Percentiles rank a stretch among this genome's conserved stretches.
Conservation (phyloP, 2,329 filamentous ascomycete species). For the Alternaria sp. region DNA sequence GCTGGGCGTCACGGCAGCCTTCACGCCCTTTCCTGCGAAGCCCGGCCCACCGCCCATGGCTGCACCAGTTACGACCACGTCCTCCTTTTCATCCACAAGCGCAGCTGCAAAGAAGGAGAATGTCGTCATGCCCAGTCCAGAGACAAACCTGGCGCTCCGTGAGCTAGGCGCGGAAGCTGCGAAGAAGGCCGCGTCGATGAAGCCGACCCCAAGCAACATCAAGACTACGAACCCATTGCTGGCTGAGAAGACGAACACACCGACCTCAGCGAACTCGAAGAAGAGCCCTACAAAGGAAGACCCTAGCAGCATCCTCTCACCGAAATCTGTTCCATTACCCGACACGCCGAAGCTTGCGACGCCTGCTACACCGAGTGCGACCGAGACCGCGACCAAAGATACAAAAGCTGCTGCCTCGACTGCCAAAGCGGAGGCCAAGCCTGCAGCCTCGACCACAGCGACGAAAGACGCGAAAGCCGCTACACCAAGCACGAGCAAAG, state of each 20-base stretch:
- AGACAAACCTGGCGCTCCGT: conserved; percentile 46
- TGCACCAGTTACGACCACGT: background rate
- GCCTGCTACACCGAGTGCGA: background rate
- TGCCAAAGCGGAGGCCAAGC: conserved; percentile 1
- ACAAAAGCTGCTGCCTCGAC: background rate
- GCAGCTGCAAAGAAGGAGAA: conserved; percentile 33
- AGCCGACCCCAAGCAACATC: conserved; percentile 38
- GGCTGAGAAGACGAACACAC: conserved; percentile 41
- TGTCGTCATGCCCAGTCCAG: conserved; percentile 23
- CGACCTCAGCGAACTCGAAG: conserved; percentile 30
- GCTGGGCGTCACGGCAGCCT: conserved; percentile 58
- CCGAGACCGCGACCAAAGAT: background rate
- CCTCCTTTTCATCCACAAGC: conserved; percentile 16
- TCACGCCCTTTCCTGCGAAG: conserved; percentile 43
- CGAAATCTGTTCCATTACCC: conserved; percentile 33
- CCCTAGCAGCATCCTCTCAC: conserved; percentile 27
- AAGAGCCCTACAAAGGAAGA: conserved; percentile 31
- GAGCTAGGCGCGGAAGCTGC: conserved; percentile 47
- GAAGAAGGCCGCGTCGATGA: conserved; percentile 45
- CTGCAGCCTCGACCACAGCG: background rate
- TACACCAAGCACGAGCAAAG: background rate
- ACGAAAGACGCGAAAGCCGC: conserved; percentile 1
- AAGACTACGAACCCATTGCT: conserved; percentile 45
- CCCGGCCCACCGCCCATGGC: conserved; percentile 15
- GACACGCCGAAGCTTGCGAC: conserved; percentile 28